Percentiles rank a stretch among this genome's conserved stretches.
These are phyloP conservation scores for Globisporangium radiosum DNA, from an alignment of 352 stramenopile genomes.

Conservation along the genomic window DNA sequence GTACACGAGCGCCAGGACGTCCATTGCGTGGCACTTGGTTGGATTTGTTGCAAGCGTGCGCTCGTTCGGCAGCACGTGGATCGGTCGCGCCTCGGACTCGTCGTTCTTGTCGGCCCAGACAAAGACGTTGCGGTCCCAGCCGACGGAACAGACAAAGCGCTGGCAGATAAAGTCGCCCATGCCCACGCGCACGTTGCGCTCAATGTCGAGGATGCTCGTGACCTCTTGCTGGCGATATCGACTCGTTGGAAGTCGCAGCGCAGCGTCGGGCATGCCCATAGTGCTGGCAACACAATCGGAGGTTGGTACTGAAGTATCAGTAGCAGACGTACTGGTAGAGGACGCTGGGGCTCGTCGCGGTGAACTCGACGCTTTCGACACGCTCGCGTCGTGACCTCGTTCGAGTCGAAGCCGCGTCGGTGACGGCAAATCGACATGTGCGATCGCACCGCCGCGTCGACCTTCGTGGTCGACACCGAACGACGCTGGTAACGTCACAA, in stretches of 20 bases:
- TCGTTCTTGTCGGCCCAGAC: conserved; percentile 83
- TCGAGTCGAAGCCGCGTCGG: conserved; percentile 30
- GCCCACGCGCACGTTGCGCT: conserved; percentile 68
- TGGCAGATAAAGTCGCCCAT: conserved; percentile 83
- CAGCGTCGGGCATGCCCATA: not conserved
- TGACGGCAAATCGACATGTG: conserved; percentile 39
- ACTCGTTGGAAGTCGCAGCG: conserved; percentile 7
- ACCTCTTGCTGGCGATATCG: conserved; percentile 72
- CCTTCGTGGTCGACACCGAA: conserved; percentile 60
- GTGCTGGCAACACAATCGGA: not conserved
- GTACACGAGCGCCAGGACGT: conserved; percentile 61
- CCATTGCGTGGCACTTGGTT: conserved; percentile 50
- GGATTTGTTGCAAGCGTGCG: conserved; percentile 20
- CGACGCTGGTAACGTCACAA: conserved; percentile 51
- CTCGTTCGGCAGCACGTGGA: conserved; percentile 43
- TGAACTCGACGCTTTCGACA: no score
- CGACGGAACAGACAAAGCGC: conserved; percentile 72
- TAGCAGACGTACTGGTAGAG: no score
- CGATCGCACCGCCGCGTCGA: conserved; percentile 26
- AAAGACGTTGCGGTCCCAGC: conserved; percentile 79
- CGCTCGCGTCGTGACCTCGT: conserved; percentile 7
- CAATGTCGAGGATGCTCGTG: conserved; percentile 76
- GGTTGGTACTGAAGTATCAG: not conserved
- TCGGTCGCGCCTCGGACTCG: conserved; percentile 54
- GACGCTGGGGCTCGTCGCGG: no score